phyloP scores from a whole-genome alignment of 1,284 basidiomycete genomes.

The Macrocystidia cucumis region DNA sequence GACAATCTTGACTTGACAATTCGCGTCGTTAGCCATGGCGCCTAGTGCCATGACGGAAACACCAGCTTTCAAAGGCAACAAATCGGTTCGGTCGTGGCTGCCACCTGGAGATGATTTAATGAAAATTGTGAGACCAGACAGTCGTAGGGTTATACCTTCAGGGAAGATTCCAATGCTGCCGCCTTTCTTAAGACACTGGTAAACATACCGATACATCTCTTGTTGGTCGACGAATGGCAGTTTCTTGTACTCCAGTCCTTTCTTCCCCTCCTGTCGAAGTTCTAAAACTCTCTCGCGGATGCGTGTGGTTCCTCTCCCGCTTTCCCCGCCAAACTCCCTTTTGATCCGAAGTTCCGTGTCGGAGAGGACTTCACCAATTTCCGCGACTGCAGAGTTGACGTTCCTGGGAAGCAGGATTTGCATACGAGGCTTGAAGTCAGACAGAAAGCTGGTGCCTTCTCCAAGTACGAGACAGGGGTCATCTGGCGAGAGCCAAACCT shows the following conservation, averaged over 20 bases:
- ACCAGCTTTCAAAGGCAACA: constrained; percentile 92
- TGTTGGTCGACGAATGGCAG: constrained; percentile 88
- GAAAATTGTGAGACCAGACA: constrained; percentile 4
- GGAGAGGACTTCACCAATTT: constrained; percentile 85
- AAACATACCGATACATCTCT: constrained; percentile 94
- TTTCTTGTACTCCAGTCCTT: constrained; percentile 69
- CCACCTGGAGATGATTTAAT: constrained; percentile 51
- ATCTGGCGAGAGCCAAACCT: constrained; percentile 64
- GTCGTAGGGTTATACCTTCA: constrained; percentile 55
- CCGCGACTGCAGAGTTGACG: constrained; percentile 72
- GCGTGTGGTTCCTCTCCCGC: constrained; percentile 66
- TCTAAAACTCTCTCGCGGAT: constrained; percentile 65
- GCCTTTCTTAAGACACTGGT: constrained; percentile 80
- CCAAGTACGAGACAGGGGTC: constrained; percentile 80
- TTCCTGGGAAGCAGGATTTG: constrained; percentile 88
- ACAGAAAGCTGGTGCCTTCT: constrained; percentile 71
- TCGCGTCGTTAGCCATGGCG: constrained; percentile 90
- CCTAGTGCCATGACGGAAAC: constrained; percentile 98
- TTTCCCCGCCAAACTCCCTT: constrained; percentile 83
- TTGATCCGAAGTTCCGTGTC: constrained; percentile 85
- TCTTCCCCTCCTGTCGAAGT: constrained; percentile 39
- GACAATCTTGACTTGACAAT: constrained; percentile 84
- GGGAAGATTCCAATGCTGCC: constrained; percentile 95
- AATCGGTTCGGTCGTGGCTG: constrained; percentile 93
- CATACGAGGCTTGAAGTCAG: constrained; percentile 74